Evolutionary conservation across 2,329 filamentous ascomycete species (phyloP).

Genomic region (Drechslera avenae): DNA sequence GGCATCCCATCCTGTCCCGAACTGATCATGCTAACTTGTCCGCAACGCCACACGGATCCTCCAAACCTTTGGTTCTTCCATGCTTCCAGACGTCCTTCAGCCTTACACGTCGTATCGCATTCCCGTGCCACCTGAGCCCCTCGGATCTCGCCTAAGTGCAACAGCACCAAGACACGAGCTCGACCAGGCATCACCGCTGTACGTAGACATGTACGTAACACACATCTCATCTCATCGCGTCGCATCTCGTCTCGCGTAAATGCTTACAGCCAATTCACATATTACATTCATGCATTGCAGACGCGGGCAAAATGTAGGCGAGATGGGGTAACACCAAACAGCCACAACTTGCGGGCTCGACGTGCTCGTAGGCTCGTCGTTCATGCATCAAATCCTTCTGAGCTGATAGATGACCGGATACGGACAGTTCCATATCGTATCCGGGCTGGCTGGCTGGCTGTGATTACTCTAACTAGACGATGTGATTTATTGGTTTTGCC

Average conservation of each 20-base stretch:
- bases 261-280: background rate
- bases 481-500: too few relatives aligned
- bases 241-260: background rate
- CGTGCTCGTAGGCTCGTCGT: background rate
- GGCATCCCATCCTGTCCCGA: background rate
- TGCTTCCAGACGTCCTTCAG: slow-evolving; percentile 1
- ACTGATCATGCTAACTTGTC: background rate
- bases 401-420: too few relatives aligned
- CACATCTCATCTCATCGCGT: slow-evolving; percentile 10
- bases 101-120: slow-evolving; percentile 7
- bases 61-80: too few relatives aligned
- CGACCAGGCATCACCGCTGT: background rate
- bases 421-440: too few relatives aligned
- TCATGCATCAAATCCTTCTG: too few relatives aligned
- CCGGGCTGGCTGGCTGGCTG: too few relatives aligned
- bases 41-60: slow-evolving; percentile 5
- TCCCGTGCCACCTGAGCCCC: background rate
- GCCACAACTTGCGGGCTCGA: background rate
- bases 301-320: background rate
- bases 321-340: background rate
- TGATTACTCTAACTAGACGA: too few relatives aligned
- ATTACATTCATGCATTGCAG: too few relatives aligned
- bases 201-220: background rate
- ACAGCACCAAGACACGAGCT: background rate
- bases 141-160: slow-evolving; percentile 17